These are phyloP conservation scores for Picea abies DNA, from an alignment of 83 land plant genomes.

Conservation along the genomic window DNA sequence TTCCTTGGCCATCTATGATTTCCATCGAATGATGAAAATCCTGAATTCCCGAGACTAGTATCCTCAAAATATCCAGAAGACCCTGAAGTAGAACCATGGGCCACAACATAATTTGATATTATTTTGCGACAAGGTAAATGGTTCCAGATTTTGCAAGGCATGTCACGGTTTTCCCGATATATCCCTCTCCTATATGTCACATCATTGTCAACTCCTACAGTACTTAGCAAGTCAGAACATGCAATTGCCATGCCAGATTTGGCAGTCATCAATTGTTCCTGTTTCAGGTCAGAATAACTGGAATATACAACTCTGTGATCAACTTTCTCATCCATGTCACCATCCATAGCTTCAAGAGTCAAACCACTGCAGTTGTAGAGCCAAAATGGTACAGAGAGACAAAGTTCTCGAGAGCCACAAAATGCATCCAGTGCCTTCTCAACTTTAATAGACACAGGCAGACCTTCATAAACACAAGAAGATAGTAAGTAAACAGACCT, in stretches of 20 bases:
- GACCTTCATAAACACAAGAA: too few relatives aligned
- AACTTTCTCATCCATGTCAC: too few relatives aligned
- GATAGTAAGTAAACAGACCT: neutral
- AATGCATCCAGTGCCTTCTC: too few relatives aligned
- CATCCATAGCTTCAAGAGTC: too few relatives aligned
- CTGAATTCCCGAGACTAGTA: neutral
- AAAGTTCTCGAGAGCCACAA: too few relatives aligned
- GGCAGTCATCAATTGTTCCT: too few relatives aligned
- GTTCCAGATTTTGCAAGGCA: constrained; percentile 7
- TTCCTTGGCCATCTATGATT: neutral
- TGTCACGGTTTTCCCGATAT: neutral
- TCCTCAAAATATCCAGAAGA: neutral
- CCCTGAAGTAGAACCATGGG: neutral
- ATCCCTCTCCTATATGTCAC: neutral
- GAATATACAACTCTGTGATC: too few relatives aligned
- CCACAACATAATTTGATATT: neutral
- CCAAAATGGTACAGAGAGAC: too few relatives aligned
- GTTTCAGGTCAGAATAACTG: too few relatives aligned
- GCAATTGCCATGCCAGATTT: constrained; percentile 44
- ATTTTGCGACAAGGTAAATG: constrained; percentile 5
- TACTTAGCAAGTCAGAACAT: neutral
- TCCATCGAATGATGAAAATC: constrained; percentile 7
- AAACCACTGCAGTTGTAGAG: too few relatives aligned
- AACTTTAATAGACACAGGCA: too few relatives aligned
- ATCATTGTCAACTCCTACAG: constrained; percentile 3